Conservation (phyloP, 352 stramenopile species). For the Phytophthora hybrid region DNA sequence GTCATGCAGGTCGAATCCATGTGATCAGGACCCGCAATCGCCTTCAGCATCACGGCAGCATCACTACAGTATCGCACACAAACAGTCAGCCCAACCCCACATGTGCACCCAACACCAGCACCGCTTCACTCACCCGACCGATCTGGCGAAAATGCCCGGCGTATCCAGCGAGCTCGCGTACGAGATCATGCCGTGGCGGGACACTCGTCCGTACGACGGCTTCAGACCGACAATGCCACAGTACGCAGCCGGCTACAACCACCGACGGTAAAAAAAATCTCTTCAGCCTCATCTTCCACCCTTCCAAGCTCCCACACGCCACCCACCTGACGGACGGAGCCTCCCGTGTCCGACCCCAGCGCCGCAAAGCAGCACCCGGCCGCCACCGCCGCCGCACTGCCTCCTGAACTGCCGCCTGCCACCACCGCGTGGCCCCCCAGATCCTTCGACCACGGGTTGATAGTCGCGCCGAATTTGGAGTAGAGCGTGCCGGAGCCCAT, state of each 20-base stretch:
- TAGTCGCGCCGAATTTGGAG: conserved; percentile 84
- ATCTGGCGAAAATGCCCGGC: conserved; percentile 93
- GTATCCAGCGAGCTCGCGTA: conserved; percentile 98
- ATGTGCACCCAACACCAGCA: not conserved
- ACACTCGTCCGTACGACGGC: conserved; percentile 97
- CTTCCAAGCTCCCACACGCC: not conserved
- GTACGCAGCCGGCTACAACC: conserved; percentile 92
- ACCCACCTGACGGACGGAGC: conserved; percentile 93
- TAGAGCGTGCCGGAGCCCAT: conserved; percentile 97
- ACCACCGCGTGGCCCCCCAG: conserved; percentile 66
- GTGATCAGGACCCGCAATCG: conserved; percentile 81
- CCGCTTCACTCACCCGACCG: conserved; percentile 64
- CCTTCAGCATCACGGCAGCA: conserved; percentile 76
- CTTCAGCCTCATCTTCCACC: not conserved
- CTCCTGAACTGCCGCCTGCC: conserved; percentile 94
- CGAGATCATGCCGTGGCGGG: conserved; percentile 95
- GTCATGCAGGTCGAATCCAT: conserved; percentile 87
- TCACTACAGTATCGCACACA: conserved; percentile 56
- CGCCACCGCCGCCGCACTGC: conserved; percentile 94
- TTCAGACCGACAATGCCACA: conserved; percentile 97
- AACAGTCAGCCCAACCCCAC: not conserved
- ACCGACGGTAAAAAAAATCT: not conserved
- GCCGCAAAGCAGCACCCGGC: conserved; percentile 93
- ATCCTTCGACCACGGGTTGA: conserved; percentile 90
- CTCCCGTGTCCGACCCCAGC: conserved; percentile 98